These are phyloP conservation scores for Fusarium sp. DNA, from an alignment of 2,329 filamentous ascomycete genomes.

Conservation along the genomic window DNA sequence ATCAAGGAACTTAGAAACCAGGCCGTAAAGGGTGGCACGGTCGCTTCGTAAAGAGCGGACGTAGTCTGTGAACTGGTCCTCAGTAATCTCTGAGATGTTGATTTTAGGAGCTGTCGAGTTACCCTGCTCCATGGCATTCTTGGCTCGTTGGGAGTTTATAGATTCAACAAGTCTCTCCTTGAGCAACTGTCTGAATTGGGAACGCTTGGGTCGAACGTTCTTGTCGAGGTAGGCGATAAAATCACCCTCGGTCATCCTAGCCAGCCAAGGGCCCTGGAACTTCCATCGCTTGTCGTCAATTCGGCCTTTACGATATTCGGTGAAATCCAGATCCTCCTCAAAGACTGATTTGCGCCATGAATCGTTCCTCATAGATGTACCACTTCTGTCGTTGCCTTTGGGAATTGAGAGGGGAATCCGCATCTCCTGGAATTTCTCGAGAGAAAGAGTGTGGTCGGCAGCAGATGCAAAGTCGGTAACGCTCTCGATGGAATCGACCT, in stretches of 20 bases:
- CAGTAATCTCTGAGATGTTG: conserved; percentile 58
- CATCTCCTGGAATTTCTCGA: conserved; percentile 89
- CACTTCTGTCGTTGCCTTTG: conserved; percentile 41
- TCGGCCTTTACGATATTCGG: conserved; percentile 55
- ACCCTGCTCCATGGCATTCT: conserved; percentile 57
- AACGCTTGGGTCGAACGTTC: conserved; percentile 65
- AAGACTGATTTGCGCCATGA: conserved; percentile 67
- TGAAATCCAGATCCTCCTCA: conserved; percentile 69
- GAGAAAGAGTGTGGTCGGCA: conserved; percentile 82
- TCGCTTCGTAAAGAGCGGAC: conserved; percentile 67
- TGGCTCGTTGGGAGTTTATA: conserved; percentile 56
- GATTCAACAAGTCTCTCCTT: conserved; percentile 63
- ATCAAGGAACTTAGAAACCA: conserved; percentile 73
- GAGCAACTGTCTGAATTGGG: conserved; percentile 68
- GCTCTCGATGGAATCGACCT: conserved; percentile 87
- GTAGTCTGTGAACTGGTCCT: conserved; percentile 65
- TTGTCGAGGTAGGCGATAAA: conserved; percentile 69
- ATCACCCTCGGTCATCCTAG: conserved; percentile 71
- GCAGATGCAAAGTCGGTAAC: conserved; percentile 90
- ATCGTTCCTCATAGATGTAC: conserved; percentile 32
- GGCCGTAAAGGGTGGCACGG: conserved; percentile 63
- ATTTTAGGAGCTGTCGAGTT: conserved; percentile 49
- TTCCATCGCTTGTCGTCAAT: conserved; percentile 71
- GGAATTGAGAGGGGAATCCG: conserved; percentile 76
- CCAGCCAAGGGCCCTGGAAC: conserved; percentile 76